These are phyloP conservation scores for Mesotaenium endlicherianum DNA, from an alignment of 139 green algal genomes.

Conservation along the genomic window DNA sequence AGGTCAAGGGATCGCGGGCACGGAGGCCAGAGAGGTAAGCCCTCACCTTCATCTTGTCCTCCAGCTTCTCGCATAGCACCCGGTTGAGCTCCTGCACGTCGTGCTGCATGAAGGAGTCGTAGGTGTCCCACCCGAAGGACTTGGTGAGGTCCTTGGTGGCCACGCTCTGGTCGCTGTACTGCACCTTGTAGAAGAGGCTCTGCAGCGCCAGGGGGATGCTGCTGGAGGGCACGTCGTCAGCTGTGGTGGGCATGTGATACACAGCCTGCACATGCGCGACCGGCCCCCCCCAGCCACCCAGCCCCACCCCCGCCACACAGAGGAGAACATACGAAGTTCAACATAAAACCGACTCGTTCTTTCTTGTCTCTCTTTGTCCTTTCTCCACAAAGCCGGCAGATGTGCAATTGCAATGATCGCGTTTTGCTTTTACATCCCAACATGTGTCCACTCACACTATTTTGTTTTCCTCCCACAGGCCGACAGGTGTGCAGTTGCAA, in stretches of 20 bases:
- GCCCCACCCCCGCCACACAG: too few species aligned
- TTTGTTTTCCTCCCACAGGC: too few species aligned
- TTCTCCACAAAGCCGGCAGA: too few species aligned
- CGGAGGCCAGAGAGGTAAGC: neutral
- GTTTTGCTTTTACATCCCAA: too few species aligned
- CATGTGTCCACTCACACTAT: too few species aligned
- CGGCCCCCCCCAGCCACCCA: too few species aligned
- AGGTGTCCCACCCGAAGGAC: constrained; percentile 93
- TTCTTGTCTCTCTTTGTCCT: too few species aligned
- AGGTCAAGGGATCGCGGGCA: too few species aligned
- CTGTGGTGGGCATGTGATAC: constrained; percentile 91
- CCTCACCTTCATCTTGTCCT: constrained; percentile 96
- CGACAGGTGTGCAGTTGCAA: too few species aligned
- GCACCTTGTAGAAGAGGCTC: constrained; percentile 93
- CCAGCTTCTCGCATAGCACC: constrained; percentile 93
- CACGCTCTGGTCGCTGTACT: constrained; percentile 74
- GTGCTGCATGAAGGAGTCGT: constrained; percentile 95
- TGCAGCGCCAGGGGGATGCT: constrained; percentile 93
- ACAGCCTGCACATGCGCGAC: constrained; percentile 77
- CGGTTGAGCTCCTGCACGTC: constrained; percentile 97
- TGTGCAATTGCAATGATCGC: too few species aligned
- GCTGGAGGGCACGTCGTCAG: constrained; percentile 53
- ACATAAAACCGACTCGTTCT: too few species aligned
- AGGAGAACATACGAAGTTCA: too few species aligned
- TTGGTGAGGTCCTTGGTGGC: constrained; percentile 93